These are phyloP conservation scores for Kappamyces sp. DNA, from an alignment of 192 early-diverging fungal species.

Conservation along the genomic window DNA sequence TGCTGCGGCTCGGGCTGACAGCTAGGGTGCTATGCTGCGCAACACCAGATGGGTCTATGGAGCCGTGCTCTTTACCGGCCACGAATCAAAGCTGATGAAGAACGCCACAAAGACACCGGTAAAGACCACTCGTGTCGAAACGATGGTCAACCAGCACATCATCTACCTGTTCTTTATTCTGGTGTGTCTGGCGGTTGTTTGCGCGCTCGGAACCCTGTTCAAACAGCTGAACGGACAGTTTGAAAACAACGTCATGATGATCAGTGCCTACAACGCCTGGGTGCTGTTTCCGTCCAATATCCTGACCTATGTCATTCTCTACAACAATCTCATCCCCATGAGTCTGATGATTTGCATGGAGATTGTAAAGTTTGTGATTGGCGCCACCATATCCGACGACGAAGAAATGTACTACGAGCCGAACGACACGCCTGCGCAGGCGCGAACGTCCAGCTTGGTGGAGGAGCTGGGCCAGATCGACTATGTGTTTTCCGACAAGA, in stretches of 20 bases:
- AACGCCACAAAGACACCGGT: conserved; percentile 89
- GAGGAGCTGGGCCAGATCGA: conserved; percentile 96
- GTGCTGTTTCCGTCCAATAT: conserved; percentile 76
- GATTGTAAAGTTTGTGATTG: conserved; percentile 89
- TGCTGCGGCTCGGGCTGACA: not conserved
- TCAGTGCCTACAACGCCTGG: conserved; percentile 24
- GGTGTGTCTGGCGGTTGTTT: conserved; percentile 74
- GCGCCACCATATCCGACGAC: conserved; percentile 83
- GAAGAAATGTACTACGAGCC: conserved; percentile 94
- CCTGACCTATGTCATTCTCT: conserved; percentile 95
- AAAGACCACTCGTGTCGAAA: conserved; percentile 87
- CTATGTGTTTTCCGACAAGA: conserved; percentile 98
- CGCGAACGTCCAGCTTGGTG: conserved; percentile 85
- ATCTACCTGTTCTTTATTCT: conserved; percentile 87
- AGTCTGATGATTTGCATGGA: conserved; percentile 99
- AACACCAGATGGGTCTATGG: conserved; percentile 95
- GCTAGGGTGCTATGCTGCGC: conserved; percentile 77
- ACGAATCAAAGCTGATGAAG: conserved; percentile 96
- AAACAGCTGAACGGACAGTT: conserved; percentile 37
- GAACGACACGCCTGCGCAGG: conserved; percentile 87
- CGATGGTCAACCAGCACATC: conserved; percentile 89
- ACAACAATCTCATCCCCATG: conserved; percentile 98
- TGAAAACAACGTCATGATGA: conserved; percentile 36
- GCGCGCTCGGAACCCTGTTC: conserved; percentile 72
- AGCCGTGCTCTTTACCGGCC: conserved; percentile 92